Conservation (phyloP, 768 basidiomycete species). For the Lepiota venenata region DNA sequence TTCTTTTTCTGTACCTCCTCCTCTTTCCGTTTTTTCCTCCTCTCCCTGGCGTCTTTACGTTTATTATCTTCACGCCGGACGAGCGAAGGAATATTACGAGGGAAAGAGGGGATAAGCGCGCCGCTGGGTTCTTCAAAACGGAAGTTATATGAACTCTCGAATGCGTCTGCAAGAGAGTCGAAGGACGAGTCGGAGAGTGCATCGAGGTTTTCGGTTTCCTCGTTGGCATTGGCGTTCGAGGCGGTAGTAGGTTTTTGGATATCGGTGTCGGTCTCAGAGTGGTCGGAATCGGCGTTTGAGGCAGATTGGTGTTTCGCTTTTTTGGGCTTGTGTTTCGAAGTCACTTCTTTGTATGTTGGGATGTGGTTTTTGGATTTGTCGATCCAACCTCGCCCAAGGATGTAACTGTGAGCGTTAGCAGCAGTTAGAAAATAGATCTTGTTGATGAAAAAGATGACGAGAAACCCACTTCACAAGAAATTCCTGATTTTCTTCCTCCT, state of each 20-base stretch:
- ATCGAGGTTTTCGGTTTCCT: conserved; percentile 52
- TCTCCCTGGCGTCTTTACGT: conserved; percentile 82
- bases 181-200: conserved; percentile 46
- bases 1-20: conserved; percentile 68
- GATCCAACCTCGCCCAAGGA: conserved; percentile 97
- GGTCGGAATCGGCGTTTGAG: conserved; percentile 14
- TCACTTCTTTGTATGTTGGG: conserved; percentile 85
- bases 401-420: conserved; percentile 59
- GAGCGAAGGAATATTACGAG: conserved; percentile 62
- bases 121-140: conserved; percentile 95
- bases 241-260: conserved; percentile 5
- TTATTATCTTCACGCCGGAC: conserved; percentile 73
- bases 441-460: neutral
- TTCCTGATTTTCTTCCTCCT: conserved; percentile 73
- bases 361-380: conserved; percentile 70
- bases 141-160: conserved; percentile 97
- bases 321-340: conserved; percentile 29
- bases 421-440: neutral
- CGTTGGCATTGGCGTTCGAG: conserved; percentile 26
- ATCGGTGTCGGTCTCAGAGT: conserved; percentile 8
- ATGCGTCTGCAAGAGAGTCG: conserved; percentile 87
- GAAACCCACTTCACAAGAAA: conserved; percentile 82
- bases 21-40: conserved; percentile 74
- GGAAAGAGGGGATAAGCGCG: conserved; percentile 48
- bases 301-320: conserved; percentile 30